Evolutionary conservation across 805 yeast genomes (phyloP), one percentile per base, ranked within the genome.

Genomic region (Jamesozyma piceae): DNA sequence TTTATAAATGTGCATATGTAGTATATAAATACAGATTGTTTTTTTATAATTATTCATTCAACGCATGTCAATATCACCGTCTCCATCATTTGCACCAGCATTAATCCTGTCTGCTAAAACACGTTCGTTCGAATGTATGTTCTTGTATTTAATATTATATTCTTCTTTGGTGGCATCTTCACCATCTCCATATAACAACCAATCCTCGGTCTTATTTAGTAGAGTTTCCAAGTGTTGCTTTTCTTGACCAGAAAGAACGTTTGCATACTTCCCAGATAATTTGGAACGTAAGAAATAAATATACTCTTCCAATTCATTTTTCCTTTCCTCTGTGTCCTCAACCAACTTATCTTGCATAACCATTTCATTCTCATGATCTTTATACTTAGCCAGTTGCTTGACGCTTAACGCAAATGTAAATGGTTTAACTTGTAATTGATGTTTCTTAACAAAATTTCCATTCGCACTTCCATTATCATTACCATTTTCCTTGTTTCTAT

Each of bases 301-400:
- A 75, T 89, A 90, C 75, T 92, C 97, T 75, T 90, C 98, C 48
- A 92, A 75, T 53, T 95, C 94, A 68, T 90, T 90, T 82, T 92
- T 92, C 69, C 88, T 86, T 73, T 92, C 96, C 75, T 92, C 97
- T 52, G 97, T 90, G 71, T 90, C 97, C 53, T 95, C 94, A 52
- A 90, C 96, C 57, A 90, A 80, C 73, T 89, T 89, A 69, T 90
- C 98, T 62, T 81, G 87, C 64, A 86, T 77, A 51, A 77, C 74
- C 81, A 92, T 71, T 63, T 80, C 74, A 60, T 76, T 77, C 74
- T 90, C 98, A 64, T 71, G 70, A 74, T 90, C 97, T 48, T 80
- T 73, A 53, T 71, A 74, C 43, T 68, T 71, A 55, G 77, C 69
- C 66, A 86, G 75, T 43, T 60, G 68, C 18, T 65, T 64, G 49